Base-by-base conservation (phyloP, 768 basidiomycete species). In the Macrolepiota fuliginosa region DNA sequence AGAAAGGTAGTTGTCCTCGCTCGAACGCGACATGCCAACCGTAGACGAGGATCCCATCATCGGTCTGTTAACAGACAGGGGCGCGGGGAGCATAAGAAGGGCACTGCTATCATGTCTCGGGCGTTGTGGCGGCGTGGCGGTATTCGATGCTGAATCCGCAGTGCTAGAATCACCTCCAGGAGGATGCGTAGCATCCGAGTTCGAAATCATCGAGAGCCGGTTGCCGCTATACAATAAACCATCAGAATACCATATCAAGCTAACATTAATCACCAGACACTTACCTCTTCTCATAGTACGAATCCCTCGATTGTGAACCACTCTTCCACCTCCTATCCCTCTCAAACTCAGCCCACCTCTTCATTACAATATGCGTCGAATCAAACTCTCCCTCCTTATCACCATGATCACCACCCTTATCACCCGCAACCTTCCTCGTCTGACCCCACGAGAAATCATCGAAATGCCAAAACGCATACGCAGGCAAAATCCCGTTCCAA, bases 371-470 rank as follows among this genome's bases (percentile, higher is more conserved):
- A 75, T 96, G 88, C 49, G 87, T 84, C 29, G 95, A 96, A 77
- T 99, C 96, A 69, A 99, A 99, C 71, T 92, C 92, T 72, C 97
- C 97, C 64, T 96, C 94, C 78, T 98, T 99, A 71, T 94, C 96
- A 11, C 91, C 92, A 67, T 94, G 91, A 60, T 82, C 82, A 56
- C 68, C 77, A 39, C 81, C 85, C 67, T 83, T 86, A 68, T 90
- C 91, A 9, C 94, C 94, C 32, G 84, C 81, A 63, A 90, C 76
- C 75, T 86, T 88, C 63, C 97, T 83, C 37, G 97, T 98, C 76
- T 95, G 90, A 76, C 97, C 97, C 94, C 94, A 95, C 24, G 91
- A 93, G 77, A 93, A 98, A 81, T 98, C 97, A 71, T 98, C 97
- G 74, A 99, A 96, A 76, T 98, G 95, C 92, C 96, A 96, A 77